phyloP scores from a whole-genome alignment of 805 yeast species.

The Metschnikowia kofuensis region DNA sequence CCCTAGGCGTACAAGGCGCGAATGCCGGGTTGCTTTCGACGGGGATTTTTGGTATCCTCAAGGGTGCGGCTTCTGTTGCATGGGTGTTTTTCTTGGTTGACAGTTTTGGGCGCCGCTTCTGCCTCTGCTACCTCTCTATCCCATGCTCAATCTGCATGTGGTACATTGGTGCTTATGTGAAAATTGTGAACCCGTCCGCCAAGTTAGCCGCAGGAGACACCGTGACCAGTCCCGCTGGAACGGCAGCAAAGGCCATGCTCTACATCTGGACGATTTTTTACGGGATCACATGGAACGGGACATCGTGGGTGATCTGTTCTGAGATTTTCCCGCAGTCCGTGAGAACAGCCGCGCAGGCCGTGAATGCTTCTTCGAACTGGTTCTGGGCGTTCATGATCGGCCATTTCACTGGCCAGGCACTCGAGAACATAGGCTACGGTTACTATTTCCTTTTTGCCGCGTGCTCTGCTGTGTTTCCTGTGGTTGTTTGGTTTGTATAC shows the following conservation, averaged over 20 bases:
- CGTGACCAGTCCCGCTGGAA: conserved; percentile 34
- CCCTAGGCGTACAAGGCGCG: conserved; percentile 47
- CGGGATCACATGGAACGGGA: conserved; percentile 46
- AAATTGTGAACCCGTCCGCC: conserved; percentile 30
- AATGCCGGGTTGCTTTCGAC: conserved; percentile 48
- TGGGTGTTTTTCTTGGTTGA: conserved; percentile 49
- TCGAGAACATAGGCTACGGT: conserved; percentile 42
- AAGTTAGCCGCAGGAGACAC: conserved; percentile 22
- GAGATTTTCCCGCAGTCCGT: conserved; percentile 46
- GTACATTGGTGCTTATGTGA: conserved; percentile 48
- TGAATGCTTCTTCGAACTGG: conserved; percentile 48
- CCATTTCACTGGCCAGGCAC: conserved; percentile 44
- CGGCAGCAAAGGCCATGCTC: conserved; percentile 44
- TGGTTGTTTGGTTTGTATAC: conserved; percentile 29
- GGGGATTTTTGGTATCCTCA: conserved; percentile 51
- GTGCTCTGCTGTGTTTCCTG: conserved; percentile 25
- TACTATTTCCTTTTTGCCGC: conserved; percentile 43
- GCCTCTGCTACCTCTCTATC: conserved; percentile 35
- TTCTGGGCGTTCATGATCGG: conserved; percentile 51
- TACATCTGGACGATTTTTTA: conserved; percentile 47
- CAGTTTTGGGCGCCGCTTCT: conserved; percentile 42
- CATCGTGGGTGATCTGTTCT: conserved; percentile 46
- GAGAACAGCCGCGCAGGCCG: conserved; percentile 41
- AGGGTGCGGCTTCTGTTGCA: conserved; percentile 41
- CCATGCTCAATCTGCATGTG: conserved; percentile 45